Base-by-base conservation (phyloP, 1,139 yeast species). In the Blastobotrys buckinghamii region DNA sequence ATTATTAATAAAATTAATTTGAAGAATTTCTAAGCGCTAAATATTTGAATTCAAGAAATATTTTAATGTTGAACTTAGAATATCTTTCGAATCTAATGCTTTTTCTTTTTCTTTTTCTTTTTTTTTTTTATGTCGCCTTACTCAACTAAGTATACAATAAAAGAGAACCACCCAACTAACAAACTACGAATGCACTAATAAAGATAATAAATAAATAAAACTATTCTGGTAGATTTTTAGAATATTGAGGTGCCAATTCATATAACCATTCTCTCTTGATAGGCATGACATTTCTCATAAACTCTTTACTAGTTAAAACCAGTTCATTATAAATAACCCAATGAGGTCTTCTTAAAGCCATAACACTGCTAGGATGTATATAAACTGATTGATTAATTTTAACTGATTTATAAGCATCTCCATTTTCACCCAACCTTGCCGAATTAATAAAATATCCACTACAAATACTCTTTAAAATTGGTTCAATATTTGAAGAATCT, bases 361-460 rank as follows among this genome's bases (percentile, higher is more conserved):
- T 56, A 0, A 78, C 75, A 1, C 92, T 82, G 0, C 95, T 84
- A 0, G 98, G 98, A 60, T 92, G 98, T 8, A 92, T 75, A 61
- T 72, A 76, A 1, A 89, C 88, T 1, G 81, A 73, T 57, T 82
- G 87, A 52, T 78, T 78, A 49, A 77, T 76, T 56, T 81, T 79
- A 33, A 84, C 63, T 1, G 85, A 76, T 44, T 76, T 69, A 61
- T 83, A 87, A 33, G 81, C 76, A 54, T 85, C 90, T 0, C 97
- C 96, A 60, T 77, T 75, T 46, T 77, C 76, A 22, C 83, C 77
- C 33, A 90, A 69, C 45, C 82, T 72, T 0, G 94, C 95, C 1
- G 86, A 70, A 56, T 92, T 83, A 39, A 87, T 78, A 60, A 92
- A 90, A 60, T 84, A 92, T 0, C 98, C 98, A 0, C 94, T 71